These are phyloP conservation scores for Atkinsonella hypoxylon DNA, from an alignment of 2,329 filamentous ascomycete genomes.

Conservation along the genomic window DNA sequence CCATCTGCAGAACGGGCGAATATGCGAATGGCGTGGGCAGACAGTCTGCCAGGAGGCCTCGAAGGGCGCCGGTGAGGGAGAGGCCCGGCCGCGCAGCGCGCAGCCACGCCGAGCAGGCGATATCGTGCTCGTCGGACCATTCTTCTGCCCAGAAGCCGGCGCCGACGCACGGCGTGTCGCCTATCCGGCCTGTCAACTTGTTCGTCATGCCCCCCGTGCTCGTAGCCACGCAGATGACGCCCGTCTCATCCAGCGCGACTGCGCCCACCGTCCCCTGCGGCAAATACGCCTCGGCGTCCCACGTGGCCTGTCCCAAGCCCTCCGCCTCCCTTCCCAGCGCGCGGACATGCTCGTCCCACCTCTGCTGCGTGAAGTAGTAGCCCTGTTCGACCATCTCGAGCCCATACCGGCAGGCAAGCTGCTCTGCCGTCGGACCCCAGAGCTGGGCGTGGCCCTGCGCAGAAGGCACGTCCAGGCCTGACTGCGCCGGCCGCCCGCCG, in stretches of 20 bases:
- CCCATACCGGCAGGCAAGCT: constrained; percentile 54
- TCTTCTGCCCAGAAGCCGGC: constrained; percentile 87
- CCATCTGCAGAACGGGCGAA: constrained; percentile 15
- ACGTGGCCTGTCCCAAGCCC: constrained; percentile 31
- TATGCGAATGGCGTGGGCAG: constrained; percentile 37
- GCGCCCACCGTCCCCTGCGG: constrained; percentile 79
- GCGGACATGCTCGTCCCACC: constrained; percentile 66
- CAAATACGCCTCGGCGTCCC: constrained; percentile 53
- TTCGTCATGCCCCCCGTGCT: constrained; percentile 75
- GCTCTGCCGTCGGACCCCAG: constrained; percentile 55
- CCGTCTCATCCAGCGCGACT: constrained; percentile 66
- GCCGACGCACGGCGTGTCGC: constrained; percentile 74
- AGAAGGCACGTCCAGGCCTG: constrained; percentile 32
- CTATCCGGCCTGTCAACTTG: constrained; percentile 73
- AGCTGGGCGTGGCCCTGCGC: constrained; percentile 62
- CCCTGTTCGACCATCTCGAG: constrained; percentile 54
- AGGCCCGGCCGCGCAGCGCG: constrained; percentile 6
- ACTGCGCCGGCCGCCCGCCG: constrained; percentile 15
- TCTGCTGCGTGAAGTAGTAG: constrained; percentile 69
- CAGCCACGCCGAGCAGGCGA: constrained; percentile 6
- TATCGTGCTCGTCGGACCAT: constrained; percentile 38
- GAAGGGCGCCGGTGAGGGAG: constrained; percentile 26
- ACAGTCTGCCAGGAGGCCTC: constrained; percentile 45
- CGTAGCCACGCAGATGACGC: constrained; percentile 57
- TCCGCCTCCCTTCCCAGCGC: constrained; percentile 40